phyloP scores from a whole-genome alignment of 202 grass and related monocot genomes.

The Zoysia matrella region DNA sequence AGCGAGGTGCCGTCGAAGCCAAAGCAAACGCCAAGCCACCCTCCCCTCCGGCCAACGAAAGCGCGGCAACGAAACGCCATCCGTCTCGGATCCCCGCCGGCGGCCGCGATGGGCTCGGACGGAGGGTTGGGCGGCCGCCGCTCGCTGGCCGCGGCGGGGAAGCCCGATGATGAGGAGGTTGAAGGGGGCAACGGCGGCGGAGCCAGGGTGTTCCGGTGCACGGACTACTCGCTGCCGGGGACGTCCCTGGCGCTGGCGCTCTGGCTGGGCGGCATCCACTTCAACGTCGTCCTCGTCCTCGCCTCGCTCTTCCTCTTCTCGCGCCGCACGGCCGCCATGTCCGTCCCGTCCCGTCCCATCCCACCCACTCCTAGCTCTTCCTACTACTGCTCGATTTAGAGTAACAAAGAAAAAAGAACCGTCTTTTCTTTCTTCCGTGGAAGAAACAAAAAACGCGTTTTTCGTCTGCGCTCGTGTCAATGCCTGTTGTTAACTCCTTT shows the following conservation, averaged over 20 bases:
- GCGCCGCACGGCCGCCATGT: conserved; percentile 67
- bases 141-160: not conserved
- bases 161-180: not conserved
- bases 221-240: conserved; percentile 59
- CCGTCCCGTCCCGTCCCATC: conserved; percentile 9
- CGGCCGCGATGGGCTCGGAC: conserved; percentile 48
- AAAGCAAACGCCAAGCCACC: not conserved
- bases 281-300: conserved; percentile 73
- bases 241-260: conserved; percentile 68
- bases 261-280: conserved; percentile 86
- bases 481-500: not conserved
- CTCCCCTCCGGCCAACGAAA: not conserved
- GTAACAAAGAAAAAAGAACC: not conserved
- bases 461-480: not conserved
- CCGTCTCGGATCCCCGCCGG: not conserved
- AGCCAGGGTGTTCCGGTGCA: conserved; percentile 57
- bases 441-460: not conserved
- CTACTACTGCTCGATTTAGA: not conserved
- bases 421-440: not conserved
- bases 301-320: conserved; percentile 79
- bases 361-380: not conserved
- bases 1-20: not conserved
- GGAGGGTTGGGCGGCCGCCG: not conserved
- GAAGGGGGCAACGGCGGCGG: not conserved
- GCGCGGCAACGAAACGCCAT: conserved; percentile 4